Percentiles rank a stretch among this genome's conserved stretches.
Conservation (phyloP, 2,329 filamentous ascomycete genomes). For the Lecanicillium sp. region DNA sequence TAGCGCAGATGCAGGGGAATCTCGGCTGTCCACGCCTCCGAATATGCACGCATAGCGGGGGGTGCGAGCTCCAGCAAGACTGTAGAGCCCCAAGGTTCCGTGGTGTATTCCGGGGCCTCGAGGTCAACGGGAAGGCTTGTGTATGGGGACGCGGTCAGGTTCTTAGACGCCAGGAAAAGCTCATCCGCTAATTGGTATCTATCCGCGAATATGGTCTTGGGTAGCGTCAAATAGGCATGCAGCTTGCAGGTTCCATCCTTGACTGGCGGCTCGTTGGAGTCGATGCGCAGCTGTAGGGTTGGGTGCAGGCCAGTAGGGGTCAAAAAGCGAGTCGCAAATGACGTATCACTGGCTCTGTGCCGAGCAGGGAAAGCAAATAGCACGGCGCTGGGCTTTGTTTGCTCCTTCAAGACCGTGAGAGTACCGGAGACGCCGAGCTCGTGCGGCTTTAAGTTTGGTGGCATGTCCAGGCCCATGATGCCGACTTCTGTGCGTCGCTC, state of each 20-base stretch:
- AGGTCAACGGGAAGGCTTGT: slow-evolving; percentile 76
- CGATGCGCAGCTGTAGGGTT: slow-evolving; percentile 62
- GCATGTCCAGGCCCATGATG: slow-evolving; percentile 60
- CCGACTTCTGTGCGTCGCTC: slow-evolving; percentile 70
- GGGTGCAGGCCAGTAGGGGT: slow-evolving; percentile 78
- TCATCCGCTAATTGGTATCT: slow-evolving; percentile 74
- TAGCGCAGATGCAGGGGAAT: slow-evolving; percentile 86
- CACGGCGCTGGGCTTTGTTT: slow-evolving; percentile 64
- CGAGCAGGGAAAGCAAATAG: slow-evolving; percentile 80
- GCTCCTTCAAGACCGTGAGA: slow-evolving; percentile 70
- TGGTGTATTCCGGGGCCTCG: slow-evolving; percentile 80
- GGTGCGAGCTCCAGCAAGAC: slow-evolving; percentile 68
- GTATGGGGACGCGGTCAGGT: slow-evolving; percentile 62
- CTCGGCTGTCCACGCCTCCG: slow-evolving; percentile 54
- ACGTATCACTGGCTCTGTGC: slow-evolving; percentile 54
- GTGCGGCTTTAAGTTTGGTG: slow-evolving; percentile 55
- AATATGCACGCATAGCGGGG: slow-evolving; percentile 32
- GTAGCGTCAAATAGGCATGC: slow-evolving; percentile 77
- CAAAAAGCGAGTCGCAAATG: slow-evolving; percentile 60
- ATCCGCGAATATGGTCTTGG: slow-evolving; percentile 76
- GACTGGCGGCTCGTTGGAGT: slow-evolving; percentile 43
- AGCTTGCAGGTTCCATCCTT: slow-evolving; percentile 59
- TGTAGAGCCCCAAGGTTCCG: slow-evolving; percentile 70
- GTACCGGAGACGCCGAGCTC: slow-evolving; percentile 75
- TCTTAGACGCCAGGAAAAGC: slow-evolving; percentile 75